These are phyloP conservation scores for Hericium rajendrae DNA, from an alignment of 768 basidiomycete species.

Conservation along the genomic window DNA sequence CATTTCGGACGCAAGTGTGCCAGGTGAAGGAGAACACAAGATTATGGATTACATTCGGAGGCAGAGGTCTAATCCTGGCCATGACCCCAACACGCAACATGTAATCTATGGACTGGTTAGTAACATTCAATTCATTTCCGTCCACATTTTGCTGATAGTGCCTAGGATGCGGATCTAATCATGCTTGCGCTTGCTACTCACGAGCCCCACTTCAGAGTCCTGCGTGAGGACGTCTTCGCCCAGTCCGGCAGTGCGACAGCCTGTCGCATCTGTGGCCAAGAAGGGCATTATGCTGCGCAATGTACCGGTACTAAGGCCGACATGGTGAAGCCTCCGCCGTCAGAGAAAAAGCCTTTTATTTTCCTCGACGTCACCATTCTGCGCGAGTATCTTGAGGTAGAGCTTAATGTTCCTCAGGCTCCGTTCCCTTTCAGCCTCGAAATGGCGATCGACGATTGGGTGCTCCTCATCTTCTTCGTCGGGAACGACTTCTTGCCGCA, in stretches of 20 bases:
- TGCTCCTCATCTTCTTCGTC: constrained; percentile 98
- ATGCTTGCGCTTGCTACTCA: constrained; percentile 98
- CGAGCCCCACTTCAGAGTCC: constrained; percentile 94
- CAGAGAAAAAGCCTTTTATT: constrained; percentile 91
- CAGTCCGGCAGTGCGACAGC: constrained; percentile 66
- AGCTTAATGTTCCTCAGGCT: constrained; percentile 72
- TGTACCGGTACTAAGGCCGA: constrained; percentile 77
- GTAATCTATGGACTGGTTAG: constrained; percentile 95
- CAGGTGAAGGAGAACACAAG: constrained; percentile 99
- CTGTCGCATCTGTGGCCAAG: constrained; percentile 90
- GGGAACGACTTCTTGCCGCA: constrained; percentile 99
- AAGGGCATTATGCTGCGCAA: constrained; percentile 91
- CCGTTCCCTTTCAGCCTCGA: constrained; percentile 89
- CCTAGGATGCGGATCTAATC: constrained; percentile 94
- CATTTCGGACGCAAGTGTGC: constrained; percentile 94
- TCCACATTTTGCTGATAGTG: constrained; percentile 7
- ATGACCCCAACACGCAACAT: constrained; percentile 91
- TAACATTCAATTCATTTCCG: constrained; percentile 1
- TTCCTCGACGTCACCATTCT: constrained; percentile 95
- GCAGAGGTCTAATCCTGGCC: constrained; percentile 76
- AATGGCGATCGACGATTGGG: constrained; percentile 98
- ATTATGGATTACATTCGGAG: constrained; percentile 98
- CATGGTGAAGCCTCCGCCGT: constrained; percentile 51
- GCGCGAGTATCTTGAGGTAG: constrained; percentile 96
- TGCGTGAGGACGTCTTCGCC: constrained; percentile 95